These are phyloP conservation scores for Sclerotinia borealis DNA, from an alignment of 2,329 filamentous ascomycete genomes.

Conservation along the genomic window DNA sequence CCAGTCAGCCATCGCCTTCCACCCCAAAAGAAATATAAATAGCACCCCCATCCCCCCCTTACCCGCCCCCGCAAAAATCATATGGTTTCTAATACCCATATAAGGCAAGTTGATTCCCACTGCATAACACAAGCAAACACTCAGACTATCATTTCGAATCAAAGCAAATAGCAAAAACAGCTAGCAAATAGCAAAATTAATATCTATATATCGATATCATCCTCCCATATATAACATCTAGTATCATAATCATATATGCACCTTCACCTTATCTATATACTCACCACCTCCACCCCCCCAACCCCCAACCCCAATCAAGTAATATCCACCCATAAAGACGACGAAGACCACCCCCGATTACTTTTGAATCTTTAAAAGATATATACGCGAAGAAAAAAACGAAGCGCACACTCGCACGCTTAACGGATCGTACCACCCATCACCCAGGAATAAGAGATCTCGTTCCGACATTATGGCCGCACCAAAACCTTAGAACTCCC, in stretches of 20 bases:
- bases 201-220: neutral
- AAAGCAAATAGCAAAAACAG: too few species aligned
- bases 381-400: neutral
- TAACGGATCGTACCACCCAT: neutral
- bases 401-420: neutral
- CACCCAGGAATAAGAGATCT: neutral
- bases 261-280: constrained; percentile 1
- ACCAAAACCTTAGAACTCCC: neutral
- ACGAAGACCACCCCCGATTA: neutral
- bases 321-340: neutral
- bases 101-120: too few species aligned
- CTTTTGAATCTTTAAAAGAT: constrained; percentile 5
- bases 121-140: too few species aligned
- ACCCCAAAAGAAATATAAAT: too few species aligned
- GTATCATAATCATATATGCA: too few species aligned
- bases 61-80: too few species aligned
- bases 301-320: neutral
- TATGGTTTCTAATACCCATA: too few species aligned
- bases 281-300: too few species aligned
- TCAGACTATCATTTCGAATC: too few species aligned
- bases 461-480: neutral
- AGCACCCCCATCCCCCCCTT: too few species aligned
- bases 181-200: neutral
- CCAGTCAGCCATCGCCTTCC: too few species aligned
- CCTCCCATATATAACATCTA: neutral